Base-by-base conservation (phyloP, 139 green algal genomes). In the Coelastrella sp. region DNA sequence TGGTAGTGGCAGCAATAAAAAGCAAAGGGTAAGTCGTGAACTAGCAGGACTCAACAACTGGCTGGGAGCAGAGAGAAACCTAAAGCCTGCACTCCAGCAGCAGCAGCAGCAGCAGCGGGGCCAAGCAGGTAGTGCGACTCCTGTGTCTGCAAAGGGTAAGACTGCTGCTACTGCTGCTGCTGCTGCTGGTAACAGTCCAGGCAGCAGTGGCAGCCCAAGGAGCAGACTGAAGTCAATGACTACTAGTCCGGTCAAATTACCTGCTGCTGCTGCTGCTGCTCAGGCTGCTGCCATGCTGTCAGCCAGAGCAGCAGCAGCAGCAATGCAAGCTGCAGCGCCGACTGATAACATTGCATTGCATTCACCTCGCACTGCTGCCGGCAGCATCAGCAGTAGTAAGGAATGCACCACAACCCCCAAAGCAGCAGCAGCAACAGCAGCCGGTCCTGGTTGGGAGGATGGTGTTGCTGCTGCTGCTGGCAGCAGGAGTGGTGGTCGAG, bases 51-150 rank as follows among this genome's bases (percentile, higher is more conserved):
- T 69, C 5, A 40, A 69, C 8, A 40, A 40, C 23, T 69, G 62
- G 62, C 62, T 69, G 62, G 62, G 53, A 9, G 53, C 62, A 69
- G 27, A 69, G 62, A 27, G 40, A 30, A 38, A 69, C 30, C 30
- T 41, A 6, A 38, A 69, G 21, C 53, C 53, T 64, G 53, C 53
- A 32, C 37, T n/a, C 21, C 6, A 37, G 9, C 7, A 53, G 2
- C 45, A 79, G 25, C 71, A 79, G 43, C 69, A 78, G 69, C 69
- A 78, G 68, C 69, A 78, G 69, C 15, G 11, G 69, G 17, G 25
- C 0, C 27, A 79, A 13, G 41, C n/a, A 5, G 45, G 30, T 25
- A 11, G 30, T 5, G 50, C 21, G 17, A 53, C 71, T 0, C 71
- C 15, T 63, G 41, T 30, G 25, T 41, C 41, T 9, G 41, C 30